Base-by-base conservation (phyloP, 1,284 basidiomycete genomes). In the Earliella scabrosa region DNA sequence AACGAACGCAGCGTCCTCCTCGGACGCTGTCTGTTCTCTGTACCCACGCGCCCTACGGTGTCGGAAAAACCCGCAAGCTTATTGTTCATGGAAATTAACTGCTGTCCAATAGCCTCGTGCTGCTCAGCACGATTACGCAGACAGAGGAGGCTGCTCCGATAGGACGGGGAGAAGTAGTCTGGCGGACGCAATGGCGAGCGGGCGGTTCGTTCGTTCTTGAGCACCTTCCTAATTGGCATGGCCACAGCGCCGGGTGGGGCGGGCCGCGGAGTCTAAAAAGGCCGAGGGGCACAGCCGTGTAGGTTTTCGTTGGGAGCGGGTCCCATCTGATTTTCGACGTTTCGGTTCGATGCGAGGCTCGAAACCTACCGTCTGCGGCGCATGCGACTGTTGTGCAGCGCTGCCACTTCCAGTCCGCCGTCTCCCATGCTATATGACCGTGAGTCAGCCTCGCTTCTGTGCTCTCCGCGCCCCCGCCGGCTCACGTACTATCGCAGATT, bases 271-370 rank as follows among this genome's bases (percentile, higher is more conserved):
- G 35, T 10, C 43, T 43, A 50, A 36, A 48, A 44, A 32, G 14
- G 23, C 53, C 56, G 60, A 45, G 50, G 50, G 49, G 56, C 60
- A 61, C 60, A 56, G 60, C 60, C 52, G 56, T 51, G 53, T 31
- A 45, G 21, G 40, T 48, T 51, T 38, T 39, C 13, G 16, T 34
- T 36, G 24, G 23, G 16, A 4, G 38, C 29, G 29, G 6, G 29
- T 31, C 10, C 39, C 26, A 20, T 40, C 29, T 23, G n/a, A 49
- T 34, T 45, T 34, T 45, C 31, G 29, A 23, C 21, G 16, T 38
- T n/a, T n/a, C 36, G 9, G 18, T 9, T 3, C 7, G 14, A 13
- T 38, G 35, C 35, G 35, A 18, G 35, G n/a, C 35, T 14, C 4
- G 18, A 16, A 38, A 2, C 18, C 35, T 6, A 31, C 29, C 29